Evolutionary conservation across 78 protist genomes (phyloP).

Genomic region (Polysphondylium violaceum): DNA sequence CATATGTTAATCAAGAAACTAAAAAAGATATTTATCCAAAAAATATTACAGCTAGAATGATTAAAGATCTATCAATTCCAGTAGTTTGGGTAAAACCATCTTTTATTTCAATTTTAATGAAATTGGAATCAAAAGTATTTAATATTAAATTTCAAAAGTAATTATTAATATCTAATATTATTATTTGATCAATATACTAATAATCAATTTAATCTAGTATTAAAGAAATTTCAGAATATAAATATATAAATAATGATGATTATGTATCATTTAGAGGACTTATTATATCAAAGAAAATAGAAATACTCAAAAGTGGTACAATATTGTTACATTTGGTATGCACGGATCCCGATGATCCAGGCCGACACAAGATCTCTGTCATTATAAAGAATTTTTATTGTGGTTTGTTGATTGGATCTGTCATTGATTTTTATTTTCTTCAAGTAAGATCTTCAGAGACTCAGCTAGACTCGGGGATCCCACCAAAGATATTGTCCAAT

Average conservation of each 20-base stretch:
- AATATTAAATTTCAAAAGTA: too few species aligned
- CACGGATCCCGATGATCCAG: conserved; percentile 14
- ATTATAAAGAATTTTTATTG: conserved; percentile 15
- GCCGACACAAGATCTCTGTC: not conserved
- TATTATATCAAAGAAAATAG: conserved; percentile 22
- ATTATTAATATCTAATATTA: too few species aligned
- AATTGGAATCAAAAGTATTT: too few species aligned
- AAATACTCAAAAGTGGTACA: not conserved
- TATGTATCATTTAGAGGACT: conserved; percentile 13
- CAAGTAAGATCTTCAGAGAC: not conserved
- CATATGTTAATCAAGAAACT: not conserved
- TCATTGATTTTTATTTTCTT: conserved; percentile 25
- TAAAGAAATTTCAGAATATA: not conserved
- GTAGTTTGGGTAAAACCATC: not conserved
- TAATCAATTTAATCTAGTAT: conserved; percentile 1
- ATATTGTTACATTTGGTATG: not conserved
- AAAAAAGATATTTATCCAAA: not conserved
- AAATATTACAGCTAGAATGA: not conserved
- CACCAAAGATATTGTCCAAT: not conserved
- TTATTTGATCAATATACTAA: too few species aligned
- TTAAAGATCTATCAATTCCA: not conserved
- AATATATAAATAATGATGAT: not conserved
- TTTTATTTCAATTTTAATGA: too few species aligned
- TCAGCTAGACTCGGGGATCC: not conserved
- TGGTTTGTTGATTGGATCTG: conserved; percentile 21